Evolutionary conservation across 176 grass and related monocot genomes (phyloP).

Genomic region (Bromus sterilis): DNA sequence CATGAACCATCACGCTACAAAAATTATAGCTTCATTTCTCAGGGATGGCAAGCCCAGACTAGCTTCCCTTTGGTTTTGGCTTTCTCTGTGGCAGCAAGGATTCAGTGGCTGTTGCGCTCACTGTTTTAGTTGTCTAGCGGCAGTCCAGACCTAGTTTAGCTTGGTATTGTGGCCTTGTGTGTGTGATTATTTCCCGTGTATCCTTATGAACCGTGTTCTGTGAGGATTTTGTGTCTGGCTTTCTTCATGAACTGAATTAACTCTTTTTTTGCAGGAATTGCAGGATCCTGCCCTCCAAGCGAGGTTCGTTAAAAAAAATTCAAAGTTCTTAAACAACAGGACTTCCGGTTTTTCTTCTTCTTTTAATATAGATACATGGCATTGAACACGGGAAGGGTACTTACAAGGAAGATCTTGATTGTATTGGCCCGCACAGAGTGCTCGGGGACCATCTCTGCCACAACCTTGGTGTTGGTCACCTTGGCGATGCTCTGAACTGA

Average conservation of each 20-base stretch:
- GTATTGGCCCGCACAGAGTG: background rate
- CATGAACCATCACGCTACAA: too few relatives aligned
- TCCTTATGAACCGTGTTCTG: background rate
- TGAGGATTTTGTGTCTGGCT: background rate
- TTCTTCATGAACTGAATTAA: background rate
- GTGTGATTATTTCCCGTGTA: background rate
- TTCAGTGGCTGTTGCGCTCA: background rate
- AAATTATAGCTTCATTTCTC: background rate
- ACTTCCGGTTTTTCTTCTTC: background rate
- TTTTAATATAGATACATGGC: background rate
- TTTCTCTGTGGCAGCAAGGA: background rate
- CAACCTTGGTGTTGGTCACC: background rate
- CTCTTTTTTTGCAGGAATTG: background rate
- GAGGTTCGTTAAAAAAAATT: background rate
- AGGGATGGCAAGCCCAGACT: background rate
- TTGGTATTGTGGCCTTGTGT: background rate
- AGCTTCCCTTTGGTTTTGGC: background rate
- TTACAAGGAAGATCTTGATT: background rate
- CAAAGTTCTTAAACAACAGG: background rate
- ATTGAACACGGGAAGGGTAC: background rate
- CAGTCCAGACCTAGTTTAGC: background rate
- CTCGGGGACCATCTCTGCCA: background rate
- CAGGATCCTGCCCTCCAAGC: background rate
- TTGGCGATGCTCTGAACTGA: background rate
- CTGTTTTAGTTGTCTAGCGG: background rate